Conservation (phyloP, 805 yeast genomes). For the Tetrapisispora fleetii region DNA sequence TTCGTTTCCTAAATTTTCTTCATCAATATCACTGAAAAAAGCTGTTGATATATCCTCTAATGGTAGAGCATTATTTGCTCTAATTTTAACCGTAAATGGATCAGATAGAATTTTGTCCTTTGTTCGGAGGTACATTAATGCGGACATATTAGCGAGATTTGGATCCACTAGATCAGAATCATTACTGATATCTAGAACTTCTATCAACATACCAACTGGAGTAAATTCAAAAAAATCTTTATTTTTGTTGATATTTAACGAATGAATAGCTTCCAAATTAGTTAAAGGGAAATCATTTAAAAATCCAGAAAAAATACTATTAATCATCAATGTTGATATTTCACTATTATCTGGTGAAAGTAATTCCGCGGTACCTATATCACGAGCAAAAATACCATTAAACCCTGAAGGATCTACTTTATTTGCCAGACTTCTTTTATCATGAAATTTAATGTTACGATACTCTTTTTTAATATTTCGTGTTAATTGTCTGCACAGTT, state of each 20-base stretch:
- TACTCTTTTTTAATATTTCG: conserved; percentile 28
- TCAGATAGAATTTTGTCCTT: conserved; percentile 60
- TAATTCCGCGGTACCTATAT: conserved; percentile 47
- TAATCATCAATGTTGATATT: conserved; percentile 53
- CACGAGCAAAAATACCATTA: conserved; percentile 59
- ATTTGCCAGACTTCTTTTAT: conserved; percentile 1
- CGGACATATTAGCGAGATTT: conserved; percentile 42
- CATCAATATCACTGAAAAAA: conserved; percentile 64
- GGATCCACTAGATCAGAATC: conserved; percentile 43
- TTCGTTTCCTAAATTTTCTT: conserved; percentile 48
- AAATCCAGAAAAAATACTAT: conserved; percentile 61
- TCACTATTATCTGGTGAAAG: conserved; percentile 34
- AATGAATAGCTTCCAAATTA: conserved; percentile 15
- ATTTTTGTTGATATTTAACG: background rate
- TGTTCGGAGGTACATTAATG: conserved; percentile 62
- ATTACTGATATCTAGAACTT: conserved; percentile 58
- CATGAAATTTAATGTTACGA: background rate
- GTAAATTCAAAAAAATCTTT: conserved; percentile 27
- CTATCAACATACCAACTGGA: conserved; percentile 57
- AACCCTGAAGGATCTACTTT: conserved; percentile 48
- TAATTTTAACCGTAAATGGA: conserved; percentile 62
- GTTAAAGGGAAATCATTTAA: conserved; percentile 58
- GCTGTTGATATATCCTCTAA: conserved; percentile 71
- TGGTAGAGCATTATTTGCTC: conserved; percentile 45
- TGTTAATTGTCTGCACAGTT: conserved; percentile 51